phyloP scores from a whole-genome alignment of 495 filamentous ascomycete species.

The Chaetomidium leptoderma region DNA sequence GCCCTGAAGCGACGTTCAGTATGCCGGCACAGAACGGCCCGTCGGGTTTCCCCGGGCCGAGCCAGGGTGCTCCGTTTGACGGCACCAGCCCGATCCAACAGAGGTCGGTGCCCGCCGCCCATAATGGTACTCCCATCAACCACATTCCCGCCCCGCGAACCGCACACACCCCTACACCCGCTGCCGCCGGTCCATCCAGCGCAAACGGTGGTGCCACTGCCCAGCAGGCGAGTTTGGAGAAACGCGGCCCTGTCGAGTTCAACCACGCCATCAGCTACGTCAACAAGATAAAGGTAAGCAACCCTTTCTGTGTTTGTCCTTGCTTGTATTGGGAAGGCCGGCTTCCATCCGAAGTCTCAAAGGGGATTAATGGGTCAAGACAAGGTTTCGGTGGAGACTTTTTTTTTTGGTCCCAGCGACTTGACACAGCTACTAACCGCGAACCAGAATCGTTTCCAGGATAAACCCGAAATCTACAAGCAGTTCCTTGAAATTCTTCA shows the following conservation, averaged over 20 bases:
- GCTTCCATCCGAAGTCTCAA: neutral
- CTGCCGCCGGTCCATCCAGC: slow-evolving; percentile 32
- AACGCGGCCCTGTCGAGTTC: slow-evolving; percentile 94
- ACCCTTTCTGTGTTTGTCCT: neutral
- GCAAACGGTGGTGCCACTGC: slow-evolving; percentile 43
- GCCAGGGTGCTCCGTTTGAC: slow-evolving; percentile 44
- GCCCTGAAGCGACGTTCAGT: slow-evolving; percentile 51
- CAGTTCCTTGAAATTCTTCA: slow-evolving; percentile 98
- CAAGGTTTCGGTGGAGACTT: slow-evolving; percentile 20
- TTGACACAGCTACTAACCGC: slow-evolving; percentile 19
- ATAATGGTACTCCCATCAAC: slow-evolving; percentile 49
- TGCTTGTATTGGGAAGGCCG: neutral
- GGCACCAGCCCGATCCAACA: slow-evolving; percentile 66
- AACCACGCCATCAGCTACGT: slow-evolving; percentile 99
- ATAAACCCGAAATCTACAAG: slow-evolving; percentile 97
- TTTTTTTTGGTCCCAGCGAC: slow-evolving; percentile 2
- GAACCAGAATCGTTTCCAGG: slow-evolving; percentile 82
- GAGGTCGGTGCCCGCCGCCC: slow-evolving; percentile 72
- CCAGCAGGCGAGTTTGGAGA: slow-evolving; percentile 63
- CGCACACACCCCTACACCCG: slow-evolving; percentile 51
- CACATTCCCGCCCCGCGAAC: slow-evolving; percentile 40
- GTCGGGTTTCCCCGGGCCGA: slow-evolving; percentile 43
- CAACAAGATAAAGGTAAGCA: slow-evolving; percentile 94
- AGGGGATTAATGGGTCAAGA: slow-evolving; percentile 4
- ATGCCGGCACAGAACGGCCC: slow-evolving; percentile 45